phyloP scores from a whole-genome alignment of 208 protist species.

The Wallacemonas sp. region DNA sequence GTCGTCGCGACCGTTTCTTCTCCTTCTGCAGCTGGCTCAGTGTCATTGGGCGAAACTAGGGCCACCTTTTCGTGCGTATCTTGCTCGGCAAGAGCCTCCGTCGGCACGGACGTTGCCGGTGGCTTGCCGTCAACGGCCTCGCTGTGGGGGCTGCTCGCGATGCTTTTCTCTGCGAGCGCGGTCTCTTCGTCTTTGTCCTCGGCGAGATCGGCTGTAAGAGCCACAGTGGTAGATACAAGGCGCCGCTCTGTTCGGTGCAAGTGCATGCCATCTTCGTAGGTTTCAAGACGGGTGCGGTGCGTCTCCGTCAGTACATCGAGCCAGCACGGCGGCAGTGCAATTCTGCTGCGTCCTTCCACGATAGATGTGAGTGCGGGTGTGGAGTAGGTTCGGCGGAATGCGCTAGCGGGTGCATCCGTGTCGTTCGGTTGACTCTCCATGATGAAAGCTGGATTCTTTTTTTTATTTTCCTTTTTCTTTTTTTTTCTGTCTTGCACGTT shows the following conservation, averaged over 20 bases:
- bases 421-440: neutral
- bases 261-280: constrained; percentile 17
- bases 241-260: too few relatives aligned
- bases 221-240: too few relatives aligned
- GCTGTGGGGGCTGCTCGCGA: neutral
- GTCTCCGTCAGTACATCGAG: constrained; percentile 20
- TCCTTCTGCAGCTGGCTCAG: too few relatives aligned
- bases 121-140: too few relatives aligned
- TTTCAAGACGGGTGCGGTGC: constrained; percentile 10
- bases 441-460: too few relatives aligned
- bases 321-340: constrained; percentile 28
- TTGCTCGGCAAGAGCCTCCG: too few relatives aligned
- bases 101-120: too few relatives aligned
- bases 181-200: neutral
- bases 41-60: too few relatives aligned
- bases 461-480: neutral
- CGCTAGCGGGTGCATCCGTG: neutral
- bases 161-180: neutral
- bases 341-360: constrained; percentile 13
- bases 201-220: neutral
- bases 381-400: constrained; percentile 36
- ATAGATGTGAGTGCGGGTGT: constrained; percentile 24
- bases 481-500: neutral
- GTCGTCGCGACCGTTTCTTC: too few relatives aligned
- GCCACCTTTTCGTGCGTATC: too few relatives aligned